Percentiles rank a stretch among this genome's conserved stretches.
These are phyloP conservation scores for Fusarium anguioides DNA, from an alignment of 2,329 filamentous ascomycete species.

Conservation along the genomic window DNA sequence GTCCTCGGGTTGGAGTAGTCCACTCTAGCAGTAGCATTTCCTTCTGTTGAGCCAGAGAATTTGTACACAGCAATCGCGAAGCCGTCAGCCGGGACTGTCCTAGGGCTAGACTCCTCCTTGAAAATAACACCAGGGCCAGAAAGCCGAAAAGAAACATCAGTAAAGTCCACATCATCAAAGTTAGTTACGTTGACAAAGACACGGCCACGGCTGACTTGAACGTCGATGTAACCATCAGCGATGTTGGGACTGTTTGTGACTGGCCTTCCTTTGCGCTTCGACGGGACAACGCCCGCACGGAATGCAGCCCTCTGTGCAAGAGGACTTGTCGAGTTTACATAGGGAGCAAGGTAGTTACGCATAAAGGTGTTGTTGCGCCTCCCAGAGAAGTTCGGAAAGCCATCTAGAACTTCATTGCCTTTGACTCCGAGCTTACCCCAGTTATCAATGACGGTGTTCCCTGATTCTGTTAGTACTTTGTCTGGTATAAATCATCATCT, in stretches of 20 bases:
- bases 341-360: background rate
- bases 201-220: background rate
- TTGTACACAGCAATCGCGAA: background rate
- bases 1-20: background rate
- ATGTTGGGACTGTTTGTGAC: background rate
- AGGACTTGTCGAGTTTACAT: background rate
- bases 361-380: conserved; percentile 8
- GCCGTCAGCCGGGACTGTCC: background rate
- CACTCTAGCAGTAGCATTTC: background rate
- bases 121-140: background rate
- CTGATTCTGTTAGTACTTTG: background rate
- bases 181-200: background rate
- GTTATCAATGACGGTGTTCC: conserved; percentile 5
- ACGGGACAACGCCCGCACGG: background rate
- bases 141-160: background rate
- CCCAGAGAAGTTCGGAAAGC: background rate
- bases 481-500: fast-evolving
- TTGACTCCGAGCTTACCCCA: conserved; percentile 6
- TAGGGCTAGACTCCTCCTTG: background rate
- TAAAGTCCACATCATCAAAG: conserved; percentile 3
- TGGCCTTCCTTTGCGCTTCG: background rate
- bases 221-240: background rate
- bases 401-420: conserved; percentile 1
- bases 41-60: background rate
- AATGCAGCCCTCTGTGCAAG: background rate